phyloP scores from a whole-genome alignment of 345 rosid species.

The Durio zibethinus region DNA sequence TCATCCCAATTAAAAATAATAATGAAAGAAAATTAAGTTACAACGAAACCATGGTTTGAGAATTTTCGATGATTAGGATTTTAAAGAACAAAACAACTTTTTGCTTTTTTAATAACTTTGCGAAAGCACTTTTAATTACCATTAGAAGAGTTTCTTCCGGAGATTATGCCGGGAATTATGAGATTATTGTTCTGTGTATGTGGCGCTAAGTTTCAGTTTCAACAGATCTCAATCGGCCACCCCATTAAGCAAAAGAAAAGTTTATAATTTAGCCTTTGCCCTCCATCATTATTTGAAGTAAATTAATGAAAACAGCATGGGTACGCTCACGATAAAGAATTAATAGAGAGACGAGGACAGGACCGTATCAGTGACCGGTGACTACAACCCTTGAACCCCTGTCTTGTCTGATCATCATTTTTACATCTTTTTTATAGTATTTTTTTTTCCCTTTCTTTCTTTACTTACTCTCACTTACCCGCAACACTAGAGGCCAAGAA shows the following conservation, averaged over 20 bases:
- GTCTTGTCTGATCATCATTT: conserved; percentile 4
- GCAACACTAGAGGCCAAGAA: conserved; percentile 16
- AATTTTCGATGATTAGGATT: neutral
- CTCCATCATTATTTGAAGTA: neutral
- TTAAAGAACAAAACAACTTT: neutral
- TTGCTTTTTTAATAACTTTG: too few relatives aligned
- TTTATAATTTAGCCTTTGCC: neutral
- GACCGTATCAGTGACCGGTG: neutral
- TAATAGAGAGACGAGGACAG: conserved; percentile 17
- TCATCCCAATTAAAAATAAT: neutral
- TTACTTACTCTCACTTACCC: conserved; percentile 13
- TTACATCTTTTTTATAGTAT: neutral
- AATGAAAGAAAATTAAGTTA: neutral
- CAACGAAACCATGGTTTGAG: neutral
- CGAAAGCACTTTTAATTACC: neutral
- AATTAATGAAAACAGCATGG: neutral
- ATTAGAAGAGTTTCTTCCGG: conserved; percentile 6
- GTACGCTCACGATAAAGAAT: conserved; percentile 5
- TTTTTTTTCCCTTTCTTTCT: neutral
- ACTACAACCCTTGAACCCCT: neutral
- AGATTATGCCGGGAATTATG: conserved; percentile 27
- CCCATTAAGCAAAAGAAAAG: neutral
- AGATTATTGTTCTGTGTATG: neutral
- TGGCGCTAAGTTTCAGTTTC: neutral
- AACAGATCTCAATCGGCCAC: neutral